Percentiles rank a stretch among this genome's conserved stretches.
Conservation (phyloP, 306 rosid species). For the Sicyos edulis region DNA sequence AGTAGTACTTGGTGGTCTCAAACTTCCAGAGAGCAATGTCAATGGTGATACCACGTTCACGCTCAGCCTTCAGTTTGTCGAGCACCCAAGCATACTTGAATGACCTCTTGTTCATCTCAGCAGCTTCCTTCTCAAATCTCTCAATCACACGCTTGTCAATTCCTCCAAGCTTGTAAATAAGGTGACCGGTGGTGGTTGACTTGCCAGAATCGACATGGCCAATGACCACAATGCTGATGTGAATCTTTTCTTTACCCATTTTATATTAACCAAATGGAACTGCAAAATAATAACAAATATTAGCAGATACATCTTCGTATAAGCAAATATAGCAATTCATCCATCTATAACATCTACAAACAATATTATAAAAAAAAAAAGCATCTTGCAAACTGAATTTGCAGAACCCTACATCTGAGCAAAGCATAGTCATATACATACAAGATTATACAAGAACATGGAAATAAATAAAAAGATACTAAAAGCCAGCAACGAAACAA, state of each 20-base stretch:
- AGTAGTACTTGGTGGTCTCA: conserved; percentile 38
- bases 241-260: conserved; percentile 27
- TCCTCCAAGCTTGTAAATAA: conserved; percentile 29
- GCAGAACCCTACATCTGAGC: background rate
- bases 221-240: conserved; percentile 25
- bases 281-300: no score
- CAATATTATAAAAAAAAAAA: no score
- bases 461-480: no score
- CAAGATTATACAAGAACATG: no score
- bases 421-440: background rate
- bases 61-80: conserved; percentile 26
- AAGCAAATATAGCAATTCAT: no score
- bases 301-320: no score
- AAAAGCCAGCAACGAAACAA: no score
- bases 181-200: conserved; percentile 27
- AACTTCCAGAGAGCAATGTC: conserved; percentile 26
- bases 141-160: conserved; percentile 29
- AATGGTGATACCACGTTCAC: conserved; percentile 28
- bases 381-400: no score
- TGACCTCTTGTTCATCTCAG: conserved; percentile 28
- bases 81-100: conserved; percentile 27
- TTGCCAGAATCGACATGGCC: conserved; percentile 27
- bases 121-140: conserved; percentile 29
- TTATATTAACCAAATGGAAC: background rate
- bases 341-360: no score